Conservation (phyloP, 1,284 basidiomycete genomes). For the Amylostereum chailletii region DNA sequence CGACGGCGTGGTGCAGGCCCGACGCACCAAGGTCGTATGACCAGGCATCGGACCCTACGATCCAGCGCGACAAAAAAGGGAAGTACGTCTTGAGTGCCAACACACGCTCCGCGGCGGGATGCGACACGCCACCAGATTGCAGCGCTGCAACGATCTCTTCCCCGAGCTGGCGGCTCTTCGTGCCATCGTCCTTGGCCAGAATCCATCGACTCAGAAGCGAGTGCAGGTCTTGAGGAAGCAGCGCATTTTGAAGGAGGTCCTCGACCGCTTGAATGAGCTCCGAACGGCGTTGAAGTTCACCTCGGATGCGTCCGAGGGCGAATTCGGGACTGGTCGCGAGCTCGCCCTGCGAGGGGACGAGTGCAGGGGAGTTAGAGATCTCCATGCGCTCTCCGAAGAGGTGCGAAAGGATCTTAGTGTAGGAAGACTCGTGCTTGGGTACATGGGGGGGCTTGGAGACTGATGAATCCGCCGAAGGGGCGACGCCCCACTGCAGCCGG, state of each 20-base stretch:
- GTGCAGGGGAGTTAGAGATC: conserved; percentile 76
- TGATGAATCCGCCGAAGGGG: conserved; percentile 15
- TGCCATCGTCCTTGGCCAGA: conserved; percentile 52
- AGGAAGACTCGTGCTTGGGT: conserved; percentile 86
- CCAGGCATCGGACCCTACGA: conserved; percentile 97
- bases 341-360: conserved; percentile 60
- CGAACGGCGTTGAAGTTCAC: conserved; percentile 65
- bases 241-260: conserved; percentile 42
- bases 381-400: conserved; percentile 81
- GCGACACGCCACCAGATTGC: conserved; percentile 32
- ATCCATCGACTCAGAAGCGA: conserved; percentile 69
- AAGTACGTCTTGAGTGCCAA: conserved; percentile 58
- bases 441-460: conserved; percentile 41
- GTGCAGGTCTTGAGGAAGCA: conserved; percentile 55
- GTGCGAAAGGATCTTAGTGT: conserved; percentile 82
- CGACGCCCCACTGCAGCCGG: conserved; percentile 38
- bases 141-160: conserved; percentile 51
- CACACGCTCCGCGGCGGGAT: conserved; percentile 43
- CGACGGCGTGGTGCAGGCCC: conserved; percentile 90
- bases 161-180: conserved; percentile 53
- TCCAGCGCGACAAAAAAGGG: conserved; percentile 76
- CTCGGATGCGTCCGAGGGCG: conserved; percentile 86
- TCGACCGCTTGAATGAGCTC: conserved; percentile 58
- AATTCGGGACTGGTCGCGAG: conserved; percentile 87
- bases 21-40: conserved; percentile 96